A percentile compares a stretch with the other conserved stretches of the same genome.
Evolutionary conservation across 495 filamentous ascomycete species (phyloP).

Genomic region (Aspergillus hancockii): DNA sequence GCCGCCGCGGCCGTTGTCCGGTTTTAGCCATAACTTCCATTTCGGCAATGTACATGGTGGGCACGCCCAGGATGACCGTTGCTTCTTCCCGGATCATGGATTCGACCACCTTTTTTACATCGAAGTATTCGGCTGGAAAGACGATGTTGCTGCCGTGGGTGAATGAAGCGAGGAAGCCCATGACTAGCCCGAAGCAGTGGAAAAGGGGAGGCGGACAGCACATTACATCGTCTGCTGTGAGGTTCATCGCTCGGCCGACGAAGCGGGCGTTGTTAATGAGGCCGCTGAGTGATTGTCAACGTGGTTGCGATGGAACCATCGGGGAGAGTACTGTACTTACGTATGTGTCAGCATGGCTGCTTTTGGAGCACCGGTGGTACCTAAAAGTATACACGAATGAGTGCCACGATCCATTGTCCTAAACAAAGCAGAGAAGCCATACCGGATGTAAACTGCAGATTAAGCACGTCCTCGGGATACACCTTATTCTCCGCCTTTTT

Average conservation of each 20-base stretch:
- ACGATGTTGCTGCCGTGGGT: constrained; percentile 56
- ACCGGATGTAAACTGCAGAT: constrained; percentile 76
- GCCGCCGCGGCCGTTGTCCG: constrained; percentile 12
- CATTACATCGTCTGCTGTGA: constrained; percentile 64
- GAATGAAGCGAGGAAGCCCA: constrained; percentile 82
- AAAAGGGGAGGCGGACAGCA: constrained; percentile 80
- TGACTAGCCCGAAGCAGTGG: constrained; percentile 81
- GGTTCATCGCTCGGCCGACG: constrained; percentile 71
- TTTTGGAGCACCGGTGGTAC: constrained; percentile 56
- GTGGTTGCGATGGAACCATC: too few species aligned
- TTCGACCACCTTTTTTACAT: constrained; percentile 58
- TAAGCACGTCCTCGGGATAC: constrained; percentile 64
- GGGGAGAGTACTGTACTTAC: too few species aligned
- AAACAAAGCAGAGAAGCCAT: too few species aligned
- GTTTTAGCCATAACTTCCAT: constrained; percentile 59
- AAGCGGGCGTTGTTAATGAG: constrained; percentile 79
- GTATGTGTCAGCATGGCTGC: constrained; percentile 60
- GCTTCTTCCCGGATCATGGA: constrained; percentile 62
- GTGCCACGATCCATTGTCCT: too few species aligned
- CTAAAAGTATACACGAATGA: too few species aligned
- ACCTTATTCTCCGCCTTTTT: too few species aligned
- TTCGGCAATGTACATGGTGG: constrained; percentile 84
- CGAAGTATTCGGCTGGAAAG: not conserved
- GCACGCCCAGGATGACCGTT: constrained; percentile 81
- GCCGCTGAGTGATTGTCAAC: constrained; percentile 34